phyloP scores from a whole-genome alignment of 2,329 filamentous ascomycete species.

The Pestalotiopsis sp. region DNA sequence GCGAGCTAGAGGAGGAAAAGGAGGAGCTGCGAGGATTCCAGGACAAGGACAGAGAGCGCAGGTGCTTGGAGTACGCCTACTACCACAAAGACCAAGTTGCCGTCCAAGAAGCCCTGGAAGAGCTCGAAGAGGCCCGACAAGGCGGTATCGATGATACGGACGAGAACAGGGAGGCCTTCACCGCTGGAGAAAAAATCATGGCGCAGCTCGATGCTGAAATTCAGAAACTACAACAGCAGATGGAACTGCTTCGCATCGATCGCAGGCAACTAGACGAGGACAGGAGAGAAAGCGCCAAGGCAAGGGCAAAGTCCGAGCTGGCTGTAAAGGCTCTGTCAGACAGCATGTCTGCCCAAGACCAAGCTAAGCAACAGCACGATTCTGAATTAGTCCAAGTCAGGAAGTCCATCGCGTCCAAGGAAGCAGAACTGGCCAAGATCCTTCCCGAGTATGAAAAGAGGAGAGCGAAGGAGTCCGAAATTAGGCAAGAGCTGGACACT shows the following conservation, averaged over 20 bases:
- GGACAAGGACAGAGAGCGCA: constrained; percentile 88
- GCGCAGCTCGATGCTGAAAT: constrained; percentile 78
- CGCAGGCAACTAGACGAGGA: constrained; percentile 88
- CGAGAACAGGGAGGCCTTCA: constrained; percentile 75
- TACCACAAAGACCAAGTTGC: constrained; percentile 87
- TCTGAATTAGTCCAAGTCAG: constrained; percentile 74
- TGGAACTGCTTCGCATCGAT: constrained; percentile 84
- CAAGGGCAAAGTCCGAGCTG: constrained; percentile 83
- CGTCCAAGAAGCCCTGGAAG: constrained; percentile 76
- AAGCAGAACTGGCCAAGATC: constrained; percentile 75
- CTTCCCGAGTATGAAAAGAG: constrained; percentile 76
- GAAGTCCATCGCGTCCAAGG: constrained; percentile 73
- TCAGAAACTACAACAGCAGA: constrained; percentile 76
- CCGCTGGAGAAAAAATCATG: constrained; percentile 79
- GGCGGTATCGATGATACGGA: constrained; percentile 85
- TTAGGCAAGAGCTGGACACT: constrained; percentile 73
- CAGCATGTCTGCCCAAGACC: constrained; percentile 77
- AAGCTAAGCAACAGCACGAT: constrained; percentile 72
- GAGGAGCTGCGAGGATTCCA: constrained; percentile 93
- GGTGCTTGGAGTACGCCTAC: constrained; percentile 93
- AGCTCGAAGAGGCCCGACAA: constrained; percentile 80
- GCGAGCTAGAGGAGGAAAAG: constrained; percentile 94
- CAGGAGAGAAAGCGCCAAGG: constrained; percentile 77
- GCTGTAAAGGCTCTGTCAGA: constrained; percentile 82
- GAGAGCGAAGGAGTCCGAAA: constrained; percentile 71